These are phyloP conservation scores for Kuraishia hungarica DNA, from an alignment of 805 yeast species.

Conservation along the genomic window DNA sequence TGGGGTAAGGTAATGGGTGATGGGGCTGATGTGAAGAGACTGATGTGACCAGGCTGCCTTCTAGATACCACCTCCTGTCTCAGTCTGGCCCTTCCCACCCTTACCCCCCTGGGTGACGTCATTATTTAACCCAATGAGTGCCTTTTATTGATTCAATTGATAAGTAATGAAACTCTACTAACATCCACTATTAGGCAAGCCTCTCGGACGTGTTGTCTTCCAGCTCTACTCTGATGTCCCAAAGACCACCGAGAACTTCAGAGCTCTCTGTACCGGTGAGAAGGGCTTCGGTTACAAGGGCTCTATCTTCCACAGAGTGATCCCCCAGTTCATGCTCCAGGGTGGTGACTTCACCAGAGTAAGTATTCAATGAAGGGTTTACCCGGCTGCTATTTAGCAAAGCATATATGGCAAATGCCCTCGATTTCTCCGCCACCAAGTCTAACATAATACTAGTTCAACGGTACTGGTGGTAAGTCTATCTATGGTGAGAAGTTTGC, in stretches of 20 bases:
- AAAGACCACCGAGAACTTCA: slow-evolving; percentile 93
- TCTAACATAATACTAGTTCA: slow-evolving; percentile 32
- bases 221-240: slow-evolving; percentile 86
- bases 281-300: slow-evolving; percentile 85
- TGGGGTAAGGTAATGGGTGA: no score
- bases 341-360: slow-evolving; percentile 72
- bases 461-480: slow-evolving; percentile 89
- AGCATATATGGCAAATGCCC: no score
- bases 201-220: slow-evolving; percentile 60
- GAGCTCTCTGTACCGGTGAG: slow-evolving; percentile 84
- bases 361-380: neutral
- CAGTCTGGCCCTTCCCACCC: no score
- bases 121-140: slow-evolving; percentile 14
- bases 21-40: no score
- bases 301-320: slow-evolving; percentile 91
- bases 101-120: no score
- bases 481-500: slow-evolving; percentile 72
- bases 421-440: neutral
- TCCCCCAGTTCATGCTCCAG: slow-evolving; percentile 94
- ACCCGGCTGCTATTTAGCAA: no score
- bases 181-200: slow-evolving; percentile 21
- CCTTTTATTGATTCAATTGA: slow-evolving; percentile 26
- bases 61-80: no score
- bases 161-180: slow-evolving; percentile 31
- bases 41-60: no score